phyloP scores from a whole-genome alignment of 305 asterid species.

The Lippia alba region DNA sequence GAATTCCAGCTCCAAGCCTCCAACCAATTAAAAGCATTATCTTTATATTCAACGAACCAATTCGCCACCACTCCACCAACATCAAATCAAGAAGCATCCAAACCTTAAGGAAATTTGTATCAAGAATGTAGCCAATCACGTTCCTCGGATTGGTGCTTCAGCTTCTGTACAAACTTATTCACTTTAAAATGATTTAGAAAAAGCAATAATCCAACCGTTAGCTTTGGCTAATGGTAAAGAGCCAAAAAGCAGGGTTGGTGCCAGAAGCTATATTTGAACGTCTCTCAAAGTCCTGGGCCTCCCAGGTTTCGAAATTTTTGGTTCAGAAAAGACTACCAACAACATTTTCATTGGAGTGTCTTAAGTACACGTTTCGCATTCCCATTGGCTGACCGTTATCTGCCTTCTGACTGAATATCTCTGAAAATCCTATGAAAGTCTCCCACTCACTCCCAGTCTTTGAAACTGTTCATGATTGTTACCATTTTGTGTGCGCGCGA shows the following conservation, averaged over 20 bases:
- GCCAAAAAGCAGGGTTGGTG: conserved; percentile 1
- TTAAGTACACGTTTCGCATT: conserved; percentile 31
- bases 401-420: conserved; percentile 34
- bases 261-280: not conserved
- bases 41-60: too few relatives aligned
- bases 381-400: conserved; percentile 40
- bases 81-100: conserved; percentile 12
- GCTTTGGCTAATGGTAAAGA: not conserved
- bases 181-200: too few relatives aligned
- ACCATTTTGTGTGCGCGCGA: not conserved
- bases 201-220: not conserved
- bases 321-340: conserved; percentile 6
- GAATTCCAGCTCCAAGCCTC: too few relatives aligned
- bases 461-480: conserved; percentile 11
- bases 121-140: conserved; percentile 8
- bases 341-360: conserved; percentile 26
- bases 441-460: conserved; percentile 14
- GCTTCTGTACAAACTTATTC: not conserved
- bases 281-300: not conserved
- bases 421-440: conserved; percentile 27
- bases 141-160: not conserved
- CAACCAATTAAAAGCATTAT: too few relatives aligned
- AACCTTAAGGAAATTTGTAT: not conserved
- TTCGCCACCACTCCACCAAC: not conserved
- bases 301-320: not conserved